These are phyloP conservation scores for Trypanosoma boissoni DNA, from an alignment of 208 protist genomes.

Conservation along the genomic window DNA sequence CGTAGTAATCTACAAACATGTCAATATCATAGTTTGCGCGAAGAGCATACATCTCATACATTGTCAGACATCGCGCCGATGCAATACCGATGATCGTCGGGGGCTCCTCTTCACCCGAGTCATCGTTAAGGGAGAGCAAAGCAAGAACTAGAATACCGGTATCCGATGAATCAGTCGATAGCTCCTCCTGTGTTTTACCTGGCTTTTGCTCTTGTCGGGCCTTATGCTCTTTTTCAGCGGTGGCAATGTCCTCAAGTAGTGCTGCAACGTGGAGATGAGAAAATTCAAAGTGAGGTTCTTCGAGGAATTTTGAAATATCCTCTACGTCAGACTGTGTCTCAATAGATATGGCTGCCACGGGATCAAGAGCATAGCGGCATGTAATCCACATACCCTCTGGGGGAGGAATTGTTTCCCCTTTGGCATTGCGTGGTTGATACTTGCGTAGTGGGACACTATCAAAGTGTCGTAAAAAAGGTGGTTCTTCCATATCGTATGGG, in stretches of 20 bases:
- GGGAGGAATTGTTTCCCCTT: slow-evolving; percentile 51
- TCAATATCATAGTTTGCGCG: slow-evolving; percentile 88
- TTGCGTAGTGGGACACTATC: slow-evolving; percentile 74
- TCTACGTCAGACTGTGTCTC: slow-evolving; percentile 4
- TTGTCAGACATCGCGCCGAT: slow-evolving; percentile 44
- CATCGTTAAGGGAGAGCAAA: not conserved
- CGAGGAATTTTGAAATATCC: slow-evolving; percentile 20
- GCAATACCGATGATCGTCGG: slow-evolving; percentile 49
- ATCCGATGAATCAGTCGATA: not conserved
- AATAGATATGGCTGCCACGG: slow-evolving; percentile 13
- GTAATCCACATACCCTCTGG: slow-evolving; percentile 81
- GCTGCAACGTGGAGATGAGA: slow-evolving; percentile 14
- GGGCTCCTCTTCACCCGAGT: not conserved
- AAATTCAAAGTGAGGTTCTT: slow-evolving; percentile 18
- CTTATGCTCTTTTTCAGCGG: not conserved
- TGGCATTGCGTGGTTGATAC: slow-evolving; percentile 71
- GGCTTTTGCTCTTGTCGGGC: not conserved
- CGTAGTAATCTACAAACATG: slow-evolving; percentile 71
- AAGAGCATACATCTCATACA: slow-evolving; percentile 77
- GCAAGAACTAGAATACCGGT: not conserved
- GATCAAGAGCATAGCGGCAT: slow-evolving; percentile 38
- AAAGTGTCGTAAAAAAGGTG: slow-evolving; percentile 73
- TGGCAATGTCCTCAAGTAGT: slow-evolving; percentile 17
- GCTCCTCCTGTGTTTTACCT: not conserved
- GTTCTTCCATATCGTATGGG: slow-evolving; percentile 67